Base-by-base conservation (phyloP, 129 eudicot species). In the Escallonia herrerae region DNA sequence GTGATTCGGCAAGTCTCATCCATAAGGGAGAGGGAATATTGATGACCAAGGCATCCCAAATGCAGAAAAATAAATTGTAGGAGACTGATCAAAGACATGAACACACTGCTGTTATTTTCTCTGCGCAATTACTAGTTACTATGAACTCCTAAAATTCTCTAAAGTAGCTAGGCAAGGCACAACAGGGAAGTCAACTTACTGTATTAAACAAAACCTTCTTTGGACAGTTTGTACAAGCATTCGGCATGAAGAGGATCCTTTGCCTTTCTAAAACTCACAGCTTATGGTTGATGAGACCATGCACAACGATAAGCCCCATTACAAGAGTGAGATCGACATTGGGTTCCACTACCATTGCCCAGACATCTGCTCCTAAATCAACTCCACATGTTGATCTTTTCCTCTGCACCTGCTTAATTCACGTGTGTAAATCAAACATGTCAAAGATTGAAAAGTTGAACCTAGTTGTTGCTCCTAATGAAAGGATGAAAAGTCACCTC, bases 351-450 rank as follows among this genome's bases (percentile, higher is more conserved):
- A 58, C 56, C 51, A 69, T 2, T 47, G 66, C 47, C 14, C 47
- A 46, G 2, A 69, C 74, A 40, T 69, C 74, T n/a, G 58, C 42
- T 47, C 74, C 74, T 33, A 69, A 14, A 69, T 56, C 65, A 56
- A 69, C 74, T 9, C 74, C 74, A 42, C 50, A 40, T 49, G 14
- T 41, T 47, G 74, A 69, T 12, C 9, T 40, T n/a, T 69, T 69
- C 39, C 66, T 58, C 40, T 69, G 58, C 63, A 67, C 15, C 63
- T 67, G 72, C 42, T 54, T 10, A 53, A 56, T 13, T 15, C 33
- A 22, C 33, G 33, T 22, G 33, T 22, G 33, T 22, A 22, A 22
- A 22, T 22, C 33, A 22, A 22, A 22, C 33, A 22, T 22, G 33
- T 22, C 33, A 22, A 22, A 22, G 33, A 22, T 22, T 22, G 33